These are phyloP conservation scores for Plasmodium relictum DNA, from an alignment of 169 alveolate species.

Conservation along the genomic window DNA sequence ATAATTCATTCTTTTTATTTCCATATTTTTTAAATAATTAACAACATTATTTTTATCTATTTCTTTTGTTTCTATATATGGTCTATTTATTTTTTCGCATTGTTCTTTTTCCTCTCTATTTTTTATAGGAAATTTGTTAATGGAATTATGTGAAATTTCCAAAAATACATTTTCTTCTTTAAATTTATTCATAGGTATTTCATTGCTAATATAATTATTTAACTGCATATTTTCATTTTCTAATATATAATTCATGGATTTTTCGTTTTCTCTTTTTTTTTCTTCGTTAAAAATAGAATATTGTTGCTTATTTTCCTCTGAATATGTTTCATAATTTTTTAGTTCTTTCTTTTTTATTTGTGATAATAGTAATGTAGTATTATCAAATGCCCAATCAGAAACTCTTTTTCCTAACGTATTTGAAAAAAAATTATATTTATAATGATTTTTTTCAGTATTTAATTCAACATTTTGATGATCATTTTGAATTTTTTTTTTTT, in stretches of 20 bases:
- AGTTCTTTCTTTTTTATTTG: not conserved
- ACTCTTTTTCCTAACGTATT: not conserved
- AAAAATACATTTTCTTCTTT: not conserved
- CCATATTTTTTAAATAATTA: slow-evolving; percentile 35
- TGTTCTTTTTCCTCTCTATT: not conserved
- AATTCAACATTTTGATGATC: slow-evolving; percentile 12
- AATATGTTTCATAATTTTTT: not conserved
- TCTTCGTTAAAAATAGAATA: not conserved
- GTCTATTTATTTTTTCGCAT: not conserved
- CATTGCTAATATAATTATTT: not conserved
- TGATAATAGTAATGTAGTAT: not conserved
- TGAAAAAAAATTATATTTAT: slow-evolving; percentile 17
- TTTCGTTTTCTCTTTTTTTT: not conserved
- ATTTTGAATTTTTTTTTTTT: slow-evolving; percentile 53
- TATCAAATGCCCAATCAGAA: not conserved
- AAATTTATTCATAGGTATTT: not conserved
- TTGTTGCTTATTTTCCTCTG: not conserved
- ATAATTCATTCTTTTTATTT: slow-evolving; percentile 53
- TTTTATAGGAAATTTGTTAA: not conserved
- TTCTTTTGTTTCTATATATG: not conserved
- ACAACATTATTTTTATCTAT: slow-evolving; percentile 3
- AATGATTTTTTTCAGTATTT: not conserved
- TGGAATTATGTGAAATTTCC: not conserved
- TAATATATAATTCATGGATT: not conserved
- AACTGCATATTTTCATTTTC: not conserved